phyloP scores from a whole-genome alignment of 495 filamentous ascomycete genomes.

The Penicillium lividum region DNA sequence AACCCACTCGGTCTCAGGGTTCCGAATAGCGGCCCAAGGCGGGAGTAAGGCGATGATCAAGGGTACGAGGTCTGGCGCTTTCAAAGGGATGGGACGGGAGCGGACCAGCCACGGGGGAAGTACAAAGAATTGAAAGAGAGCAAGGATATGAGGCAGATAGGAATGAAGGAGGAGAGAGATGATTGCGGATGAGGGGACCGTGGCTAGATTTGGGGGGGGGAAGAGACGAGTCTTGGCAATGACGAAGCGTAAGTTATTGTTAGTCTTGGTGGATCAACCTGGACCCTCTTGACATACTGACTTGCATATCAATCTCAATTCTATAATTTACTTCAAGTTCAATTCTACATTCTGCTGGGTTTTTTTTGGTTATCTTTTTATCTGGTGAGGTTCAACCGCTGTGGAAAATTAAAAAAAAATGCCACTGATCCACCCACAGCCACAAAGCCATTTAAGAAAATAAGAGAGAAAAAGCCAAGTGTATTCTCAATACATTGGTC shows the following conservation, averaged over 20 bases:
- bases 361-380: neutral
- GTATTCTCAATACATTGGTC: neutral
- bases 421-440: neutral
- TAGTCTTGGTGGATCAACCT: conserved; percentile 4
- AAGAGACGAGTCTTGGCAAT: conserved; percentile 30
- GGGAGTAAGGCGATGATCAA: conserved; percentile 15
- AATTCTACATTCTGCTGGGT: neutral
- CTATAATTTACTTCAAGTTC: neutral
- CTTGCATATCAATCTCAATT: conserved; percentile 1
- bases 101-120: conserved; percentile 12
- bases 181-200: conserved; percentile 23
- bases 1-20: conserved; percentile 21
- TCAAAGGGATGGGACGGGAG: neutral
- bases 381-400: neutral
- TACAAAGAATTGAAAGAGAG: conserved; percentile 4
- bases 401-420: neutral
- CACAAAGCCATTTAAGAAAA: neutral
- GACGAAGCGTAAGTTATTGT: conserved; percentile 24
- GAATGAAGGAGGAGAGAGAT: conserved; percentile 13
- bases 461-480: neutral
- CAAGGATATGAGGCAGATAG: neutral
- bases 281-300: conserved; percentile 1
- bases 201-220: conserved; percentile 32
- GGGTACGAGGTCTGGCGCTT: neutral
- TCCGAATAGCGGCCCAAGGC: conserved; percentile 25